Percentiles rank a stretch among this genome's conserved stretches.
Evolutionary conservation across 2,329 filamentous ascomycete genomes (phyloP).

Genomic region (Xylariales sp.): DNA sequence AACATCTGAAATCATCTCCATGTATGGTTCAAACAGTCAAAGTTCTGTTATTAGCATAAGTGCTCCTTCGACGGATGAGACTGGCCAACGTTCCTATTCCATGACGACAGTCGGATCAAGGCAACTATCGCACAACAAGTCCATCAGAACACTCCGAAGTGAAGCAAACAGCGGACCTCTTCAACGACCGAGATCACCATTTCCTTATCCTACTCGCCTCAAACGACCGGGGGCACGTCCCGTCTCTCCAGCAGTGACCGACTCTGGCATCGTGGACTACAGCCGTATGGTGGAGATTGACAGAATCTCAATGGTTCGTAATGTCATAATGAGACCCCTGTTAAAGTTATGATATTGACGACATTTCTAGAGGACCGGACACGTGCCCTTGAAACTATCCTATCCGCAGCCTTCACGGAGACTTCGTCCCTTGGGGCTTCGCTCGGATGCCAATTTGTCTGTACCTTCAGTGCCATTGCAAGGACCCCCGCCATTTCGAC

Average conservation of each 20-base stretch:
- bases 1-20: conserved; percentile 50
- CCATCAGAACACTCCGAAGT: conserved; percentile 43
- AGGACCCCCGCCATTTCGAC: conserved; percentile 13
- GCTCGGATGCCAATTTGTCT: conserved; percentile 35
- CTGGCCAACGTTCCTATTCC: conserved; percentile 47
- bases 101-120: conserved; percentile 48
- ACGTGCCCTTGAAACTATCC: conserved; percentile 35
- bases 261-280: conserved; percentile 43
- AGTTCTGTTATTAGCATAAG: conserved; percentile 37
- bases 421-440: conserved; percentile 32
- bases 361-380: conserved; percentile 35
- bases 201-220: conserved; percentile 53
- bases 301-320: conserved; percentile 39
- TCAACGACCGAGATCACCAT: conserved; percentile 54
- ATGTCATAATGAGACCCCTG: background rate
- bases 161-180: conserved; percentile 35
- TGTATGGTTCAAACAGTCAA: conserved; percentile 49
- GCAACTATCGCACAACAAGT: conserved; percentile 41
- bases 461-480: conserved; percentile 31
- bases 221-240: conserved; percentile 49
- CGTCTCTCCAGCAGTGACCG: conserved; percentile 43
- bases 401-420: conserved; percentile 30
- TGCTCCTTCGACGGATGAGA: conserved; percentile 36
- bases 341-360: conserved; percentile 1
- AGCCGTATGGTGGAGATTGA: conserved; percentile 47